Evolutionary conservation across 2,329 filamentous ascomycete genomes (phyloP).

Genomic region (Aspergillus fumigatus): DNA sequence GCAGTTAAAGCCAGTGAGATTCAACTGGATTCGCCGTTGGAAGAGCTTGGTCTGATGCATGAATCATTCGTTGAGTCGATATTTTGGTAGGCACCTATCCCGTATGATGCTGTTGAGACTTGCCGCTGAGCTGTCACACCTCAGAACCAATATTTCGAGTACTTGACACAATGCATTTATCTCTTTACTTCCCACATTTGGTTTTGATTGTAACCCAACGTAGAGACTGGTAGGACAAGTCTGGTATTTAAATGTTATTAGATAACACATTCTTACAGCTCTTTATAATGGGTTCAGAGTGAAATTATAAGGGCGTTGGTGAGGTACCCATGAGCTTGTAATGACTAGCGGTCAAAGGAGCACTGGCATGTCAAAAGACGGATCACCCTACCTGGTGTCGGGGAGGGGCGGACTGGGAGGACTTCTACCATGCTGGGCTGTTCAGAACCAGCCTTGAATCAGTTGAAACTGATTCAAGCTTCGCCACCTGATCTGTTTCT

Average conservation of each 20-base stretch:
- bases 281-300: too few species aligned
- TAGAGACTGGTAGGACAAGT: neutral
- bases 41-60: neutral
- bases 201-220: neutral
- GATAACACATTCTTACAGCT: neutral
- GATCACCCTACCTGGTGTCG: too few species aligned
- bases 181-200: neutral
- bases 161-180: neutral
- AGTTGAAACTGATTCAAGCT: neutral
- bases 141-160: neutral
- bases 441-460: too few species aligned
- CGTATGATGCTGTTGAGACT: neutral
- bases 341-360: too few species aligned
- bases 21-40: neutral
- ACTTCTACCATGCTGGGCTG: too few species aligned
- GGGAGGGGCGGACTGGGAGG: too few species aligned
- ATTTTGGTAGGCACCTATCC: neutral
- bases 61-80: neutral
- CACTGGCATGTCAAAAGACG: neutral
- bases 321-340: neutral
- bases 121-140: too few species aligned
- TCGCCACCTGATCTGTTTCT: neutral
- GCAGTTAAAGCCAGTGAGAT: neutral
- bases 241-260: neutral
- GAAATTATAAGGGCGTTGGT: too few species aligned